Base-by-base conservation (phyloP, 2,329 filamentous ascomycete genomes). In the Colletotrichum kahawae region DNA sequence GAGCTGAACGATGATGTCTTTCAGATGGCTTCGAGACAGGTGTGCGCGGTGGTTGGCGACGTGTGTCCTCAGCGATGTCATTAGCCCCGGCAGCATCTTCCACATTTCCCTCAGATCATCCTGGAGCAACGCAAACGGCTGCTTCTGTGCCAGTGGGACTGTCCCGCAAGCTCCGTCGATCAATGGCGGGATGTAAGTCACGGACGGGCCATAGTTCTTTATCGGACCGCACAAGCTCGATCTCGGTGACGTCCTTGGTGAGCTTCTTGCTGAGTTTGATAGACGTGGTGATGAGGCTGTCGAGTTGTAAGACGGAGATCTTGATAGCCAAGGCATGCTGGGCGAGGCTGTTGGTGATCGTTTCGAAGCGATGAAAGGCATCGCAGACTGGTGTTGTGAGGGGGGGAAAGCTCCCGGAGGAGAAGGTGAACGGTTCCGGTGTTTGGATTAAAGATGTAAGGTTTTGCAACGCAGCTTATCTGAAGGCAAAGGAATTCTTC, bases 121-220 rank as follows among this genome's bases (percentile, higher is more conserved):
- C 8, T 78, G 75, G 36, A 82, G 60, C 63, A 80, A 71, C 16
- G 76, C 24, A 65, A 74, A 60, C 5, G 78, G 66, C 2, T 79
- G 78, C 38, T 79, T 77, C 73, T 80, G 80, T 7, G 76, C 76
- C 18, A 80, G 79, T 1, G 82, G 82, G 10, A 79, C 77, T 2
- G 83, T 85, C 14, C 83, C 82, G 67, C 81, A 82, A 0, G 83
- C 81, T 4, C 82, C 81, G 66, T 85, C 83, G 71, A 82, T 82
- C 8, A 85, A 79, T 0, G 83, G 80, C 18, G 83, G 83, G 64
- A 84, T 81, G 76, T 82, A 85, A 0, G 80, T 82, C 24, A 84
- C 74, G 5, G 79, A 78, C 4, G 78, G 71, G 6, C 70, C 74
- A 16, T 66, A 77, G 38, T 73, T 71, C 43, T 77, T 76, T 62